Evolutionary conservation across 176 grass and related monocot genomes (phyloP), one percentile per base, ranked within the genome.

Genomic region (Themeda triandra): DNA sequence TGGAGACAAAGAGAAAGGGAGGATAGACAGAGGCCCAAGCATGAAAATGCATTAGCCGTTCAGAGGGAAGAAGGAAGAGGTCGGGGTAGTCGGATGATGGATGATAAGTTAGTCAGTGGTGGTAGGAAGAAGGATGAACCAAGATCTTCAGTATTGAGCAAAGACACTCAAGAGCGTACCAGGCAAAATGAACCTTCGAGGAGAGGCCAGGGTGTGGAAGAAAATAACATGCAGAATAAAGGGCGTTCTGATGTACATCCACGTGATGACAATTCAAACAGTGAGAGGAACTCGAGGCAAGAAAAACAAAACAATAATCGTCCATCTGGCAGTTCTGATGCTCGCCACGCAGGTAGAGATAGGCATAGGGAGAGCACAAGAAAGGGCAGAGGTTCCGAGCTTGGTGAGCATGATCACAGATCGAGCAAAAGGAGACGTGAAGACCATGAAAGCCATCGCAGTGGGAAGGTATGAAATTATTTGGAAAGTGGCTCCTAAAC

Each of bases 1-100:
- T 89, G 71, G 89, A 90, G 87, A 45, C 83, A 86, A 63, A 94
- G 90, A 71, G 96, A 99, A 78, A 94, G 92, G 84, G 93, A 99
- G 56, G 91, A 94, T 54, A 91, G 89, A 62, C 91, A 99, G 86
- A 93, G 88, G 80, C 81, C 90, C 74, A 99, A 89, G 75, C 89
- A 92, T 83, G 95, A 98, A 49, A 90, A 36, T 71, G 41, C 75
- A 42, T 21, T 44, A 41, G 60, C 77, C n/a, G 76, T 92, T 84
- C 85, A 90, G 63, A 98, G 82, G 88, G 92, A 96, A 88, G 91
- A 95, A 85, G 88, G 76, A 68, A 89, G 92, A 88, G 93, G 76
- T 71, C 69, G 86, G 25, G 88, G 75, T 78, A 86, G 90, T 40
- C 85, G 88, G 64, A 37, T 81, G 84, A 56, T 46, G 63, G 90